Conservation (phyloP, 2,329 filamentous ascomycete genomes). For the Aspergillus brunneoviolaceus region DNA sequence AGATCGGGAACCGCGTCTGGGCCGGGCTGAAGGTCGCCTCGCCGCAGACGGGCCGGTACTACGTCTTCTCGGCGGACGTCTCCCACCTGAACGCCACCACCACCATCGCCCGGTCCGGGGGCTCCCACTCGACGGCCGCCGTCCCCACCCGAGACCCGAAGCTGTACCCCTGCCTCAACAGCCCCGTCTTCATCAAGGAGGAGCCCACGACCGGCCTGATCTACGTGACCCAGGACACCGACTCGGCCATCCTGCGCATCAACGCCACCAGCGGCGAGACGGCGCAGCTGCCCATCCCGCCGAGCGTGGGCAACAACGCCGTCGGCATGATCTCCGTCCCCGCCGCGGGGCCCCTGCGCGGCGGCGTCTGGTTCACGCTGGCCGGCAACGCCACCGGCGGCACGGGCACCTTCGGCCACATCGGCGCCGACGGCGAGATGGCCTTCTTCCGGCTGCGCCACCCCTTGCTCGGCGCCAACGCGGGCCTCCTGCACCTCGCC, state of each 20-base stretch:
- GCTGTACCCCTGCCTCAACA: slow-evolving; percentile 5
- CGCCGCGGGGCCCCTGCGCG: not conserved
- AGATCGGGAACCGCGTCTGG: slow-evolving; percentile 10
- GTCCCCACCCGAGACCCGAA: not conserved
- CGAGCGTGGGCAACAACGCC: not conserved
- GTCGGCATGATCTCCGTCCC: no score
- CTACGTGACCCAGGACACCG: slow-evolving; percentile 7
- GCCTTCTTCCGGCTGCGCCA: no score
- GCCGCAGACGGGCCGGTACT: slow-evolving; percentile 1
- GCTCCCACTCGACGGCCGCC: not conserved
- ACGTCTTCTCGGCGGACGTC: slow-evolving; percentile 7
- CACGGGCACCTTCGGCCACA: slow-evolving; percentile 6
- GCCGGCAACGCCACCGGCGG: slow-evolving; percentile 4
- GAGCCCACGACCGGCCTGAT: slow-evolving; percentile 6
- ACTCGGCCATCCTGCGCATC: slow-evolving; percentile 8
- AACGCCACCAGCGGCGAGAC: slow-evolving; percentile 5
- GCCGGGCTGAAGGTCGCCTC: slow-evolving; percentile 5
- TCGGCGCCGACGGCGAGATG: not conserved
- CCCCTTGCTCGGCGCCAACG: no score
- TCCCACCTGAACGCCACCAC: no score
- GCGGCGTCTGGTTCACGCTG: slow-evolving; percentile 7
- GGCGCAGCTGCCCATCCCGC: not conserved
- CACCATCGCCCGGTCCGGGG: no score
- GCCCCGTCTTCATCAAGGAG: slow-evolving; percentile 8
- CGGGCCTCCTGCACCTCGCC: not conserved